phyloP scores from a whole-genome alignment of 2,329 filamentous ascomycete species.

The Paecilomyces dactylethromorphus region DNA sequence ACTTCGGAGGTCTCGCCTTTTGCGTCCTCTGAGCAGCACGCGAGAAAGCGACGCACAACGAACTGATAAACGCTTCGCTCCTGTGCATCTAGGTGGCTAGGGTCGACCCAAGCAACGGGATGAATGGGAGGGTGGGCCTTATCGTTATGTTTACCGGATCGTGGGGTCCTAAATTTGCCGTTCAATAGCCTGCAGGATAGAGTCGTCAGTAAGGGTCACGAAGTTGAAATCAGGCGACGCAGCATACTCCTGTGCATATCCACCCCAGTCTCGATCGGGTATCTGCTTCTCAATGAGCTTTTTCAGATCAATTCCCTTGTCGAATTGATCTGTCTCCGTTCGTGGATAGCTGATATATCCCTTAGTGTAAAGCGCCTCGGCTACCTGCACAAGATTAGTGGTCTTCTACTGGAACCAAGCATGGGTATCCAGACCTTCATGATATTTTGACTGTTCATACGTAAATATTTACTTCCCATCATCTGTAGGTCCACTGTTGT shows the following conservation, averaged over 20 bases:
- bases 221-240: not conserved
- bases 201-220: slow-evolving; percentile 1
- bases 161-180: slow-evolving; percentile 73
- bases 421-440: slow-evolving; percentile 60
- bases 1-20: slow-evolving; percentile 79
- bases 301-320: slow-evolving; percentile 77
- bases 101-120: slow-evolving; percentile 76
- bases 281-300: slow-evolving; percentile 77
- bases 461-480: slow-evolving; percentile 79
- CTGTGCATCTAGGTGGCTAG: slow-evolving; percentile 52
- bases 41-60: slow-evolving; percentile 82
- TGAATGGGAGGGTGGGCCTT: slow-evolving; percentile 97
- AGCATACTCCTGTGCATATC: slow-evolving; percentile 61
- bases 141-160: slow-evolving; percentile 82
- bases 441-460: slow-evolving; percentile 84
- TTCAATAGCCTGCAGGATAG: slow-evolving; percentile 49
- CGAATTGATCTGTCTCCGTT: slow-evolving; percentile 95
- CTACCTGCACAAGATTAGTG: slow-evolving; percentile 38
- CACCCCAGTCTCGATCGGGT: slow-evolving; percentile 69
- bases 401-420: slow-evolving; percentile 2
- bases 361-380: slow-evolving; percentile 83
- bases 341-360: slow-evolving; percentile 97
- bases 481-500: slow-evolving; percentile 97
- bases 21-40: slow-evolving; percentile 92
- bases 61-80: slow-evolving; percentile 87